Base-by-base conservation (phyloP, 2,329 filamentous ascomycete species). In the Neonectria sp. region DNA sequence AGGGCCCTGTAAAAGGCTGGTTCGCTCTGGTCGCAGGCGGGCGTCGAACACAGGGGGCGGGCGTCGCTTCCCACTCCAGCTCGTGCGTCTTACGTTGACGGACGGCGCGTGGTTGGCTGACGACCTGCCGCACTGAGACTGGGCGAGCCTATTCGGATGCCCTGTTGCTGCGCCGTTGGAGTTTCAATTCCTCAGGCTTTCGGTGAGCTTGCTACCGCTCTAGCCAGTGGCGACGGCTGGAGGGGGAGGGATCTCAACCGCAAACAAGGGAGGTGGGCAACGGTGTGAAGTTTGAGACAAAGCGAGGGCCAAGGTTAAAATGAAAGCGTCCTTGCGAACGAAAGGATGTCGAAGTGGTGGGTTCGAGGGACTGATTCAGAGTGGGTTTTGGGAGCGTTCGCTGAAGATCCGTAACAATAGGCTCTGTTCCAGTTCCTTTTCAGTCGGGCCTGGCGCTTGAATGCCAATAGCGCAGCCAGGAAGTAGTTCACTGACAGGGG, bases 371-470 rank as follows among this genome's bases (percentile, higher is more conserved):
- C 31, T 53, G 49, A 53, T 35, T 37, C 51, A 53, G 31, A 53
- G 31, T 48, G 31, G 60, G 27, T 43, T 46, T 57, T 55, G 33
- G 3, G n/a, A 24, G 27, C 8, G 40, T 17, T 61, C 52, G n/a
- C 33, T 15, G 29, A 24, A 13, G 31, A 12, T 24, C 31, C 31
- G 51, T 53, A 33, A 11, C n/a, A 31, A 53, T 35, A 53, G 31
- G 17, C 49, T 29, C 49, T 52, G 17, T 33, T 33, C 15, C 35
- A 27, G 24, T 37, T 21, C 43, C 33, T 55, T 55, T 40, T 21
- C n/a, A 63, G 60, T 51, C 60, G 60, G 60, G 33, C 53, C 60
- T 25, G 43, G 60, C 60, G 60, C 60, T 63, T 63, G 60, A 53
- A 56, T 63, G 29, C 49, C 60, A 40, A 63, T 57, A 55, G 60